phyloP scores from a whole-genome alignment of 2,329 filamentous ascomycete genomes.

The Beauveria bassiana region DNA sequence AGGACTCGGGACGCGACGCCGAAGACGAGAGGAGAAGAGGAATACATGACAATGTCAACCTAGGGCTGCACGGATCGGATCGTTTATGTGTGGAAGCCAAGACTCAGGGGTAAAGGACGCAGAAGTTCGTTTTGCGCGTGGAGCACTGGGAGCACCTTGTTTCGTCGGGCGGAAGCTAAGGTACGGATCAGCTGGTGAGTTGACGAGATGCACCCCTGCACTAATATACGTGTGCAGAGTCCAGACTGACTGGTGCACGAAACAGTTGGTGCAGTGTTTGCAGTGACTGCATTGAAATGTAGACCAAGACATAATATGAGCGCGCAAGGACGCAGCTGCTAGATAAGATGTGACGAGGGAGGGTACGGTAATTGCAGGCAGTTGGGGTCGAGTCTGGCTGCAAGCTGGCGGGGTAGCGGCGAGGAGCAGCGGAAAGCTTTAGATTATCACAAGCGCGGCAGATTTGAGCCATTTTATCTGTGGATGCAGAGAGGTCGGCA shows the following conservation, averaged over 20 bases:
- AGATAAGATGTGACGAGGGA: background rate
- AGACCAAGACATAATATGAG: too few species aligned
- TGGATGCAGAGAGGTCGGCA: background rate
- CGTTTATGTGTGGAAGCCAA: background rate
- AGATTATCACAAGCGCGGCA: background rate
- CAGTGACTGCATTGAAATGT: background rate
- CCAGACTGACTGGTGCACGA: background rate
- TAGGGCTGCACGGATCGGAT: background rate
- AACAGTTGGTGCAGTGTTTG: background rate
- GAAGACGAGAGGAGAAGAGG: background rate
- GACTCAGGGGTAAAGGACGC: background rate
- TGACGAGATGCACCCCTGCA: background rate
- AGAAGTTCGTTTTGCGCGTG: background rate
- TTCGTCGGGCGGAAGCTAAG: background rate
- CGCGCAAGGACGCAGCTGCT: background rate
- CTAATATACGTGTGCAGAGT: background rate
- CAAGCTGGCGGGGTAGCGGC: background rate
- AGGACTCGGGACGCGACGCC: too few species aligned
- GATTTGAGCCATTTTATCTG: constrained; percentile 2
- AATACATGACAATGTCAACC: too few species aligned
- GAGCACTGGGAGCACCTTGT: background rate
- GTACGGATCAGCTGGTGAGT: background rate
- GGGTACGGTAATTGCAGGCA: background rate
- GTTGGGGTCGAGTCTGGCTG: background rate
- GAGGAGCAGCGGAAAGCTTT: background rate